A percentile compares a stretch with the other conserved stretches of the same genome.
phyloP scores from a whole-genome alignment of 345 rosid genomes.

The Firmiana major region DNA sequence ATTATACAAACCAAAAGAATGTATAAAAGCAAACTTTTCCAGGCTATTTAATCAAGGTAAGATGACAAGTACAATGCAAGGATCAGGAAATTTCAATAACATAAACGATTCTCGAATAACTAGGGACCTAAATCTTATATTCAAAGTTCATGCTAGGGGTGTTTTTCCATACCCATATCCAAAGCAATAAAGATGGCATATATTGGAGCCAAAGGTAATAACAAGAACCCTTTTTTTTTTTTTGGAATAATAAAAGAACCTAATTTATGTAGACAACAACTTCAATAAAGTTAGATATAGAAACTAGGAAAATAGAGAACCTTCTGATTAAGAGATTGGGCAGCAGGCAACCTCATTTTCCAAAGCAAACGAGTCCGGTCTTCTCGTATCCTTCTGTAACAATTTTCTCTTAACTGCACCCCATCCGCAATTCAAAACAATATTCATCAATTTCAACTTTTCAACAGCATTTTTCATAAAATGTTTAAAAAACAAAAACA shows the following conservation, averaged over 20 bases:
- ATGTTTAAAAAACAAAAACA: too few relatives aligned
- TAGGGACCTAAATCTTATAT: not conserved
- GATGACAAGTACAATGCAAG: not conserved
- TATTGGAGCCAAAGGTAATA: not conserved
- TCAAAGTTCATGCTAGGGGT: not conserved
- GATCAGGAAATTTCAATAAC: not conserved
- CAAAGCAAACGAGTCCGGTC: constrained; percentile 71
- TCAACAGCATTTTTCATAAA: not conserved
- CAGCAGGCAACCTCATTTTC: constrained; percentile 62
- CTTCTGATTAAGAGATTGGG: constrained; percentile 44
- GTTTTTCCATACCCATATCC: not conserved
- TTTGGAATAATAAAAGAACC: too few relatives aligned
- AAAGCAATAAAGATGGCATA: not conserved
- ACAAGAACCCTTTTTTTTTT: too few relatives aligned
- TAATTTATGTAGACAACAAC: not conserved
- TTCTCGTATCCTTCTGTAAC: constrained; percentile 69
- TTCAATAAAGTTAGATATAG: not conserved
- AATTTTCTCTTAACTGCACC: constrained; percentile 66
- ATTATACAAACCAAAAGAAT: not conserved
- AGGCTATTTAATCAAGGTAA: not conserved
- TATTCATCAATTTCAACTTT: not conserved
- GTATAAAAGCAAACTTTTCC: not conserved
- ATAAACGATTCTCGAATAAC: not conserved
- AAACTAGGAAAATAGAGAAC: constrained; percentile 23
- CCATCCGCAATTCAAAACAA: constrained; percentile 1